Conservation (phyloP, 1,139 yeast genomes). For the Yamadazyma triangularis region DNA sequence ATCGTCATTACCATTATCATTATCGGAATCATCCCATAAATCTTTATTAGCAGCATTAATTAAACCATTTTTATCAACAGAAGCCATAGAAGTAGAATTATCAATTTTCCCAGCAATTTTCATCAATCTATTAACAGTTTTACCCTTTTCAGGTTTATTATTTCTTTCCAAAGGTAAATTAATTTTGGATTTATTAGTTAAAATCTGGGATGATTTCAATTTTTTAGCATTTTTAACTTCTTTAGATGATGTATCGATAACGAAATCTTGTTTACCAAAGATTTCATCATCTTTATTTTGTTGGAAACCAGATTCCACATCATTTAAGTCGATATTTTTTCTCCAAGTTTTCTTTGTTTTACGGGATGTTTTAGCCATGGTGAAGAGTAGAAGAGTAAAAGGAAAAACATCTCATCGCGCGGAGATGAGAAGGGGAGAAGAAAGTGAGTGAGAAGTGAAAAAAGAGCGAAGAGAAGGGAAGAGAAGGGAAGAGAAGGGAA, state of each 20-base stretch:
- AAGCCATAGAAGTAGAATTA: constrained; percentile 48
- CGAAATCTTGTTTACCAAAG: constrained; percentile 61
- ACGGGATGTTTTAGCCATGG: constrained; percentile 43
- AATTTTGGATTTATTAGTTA: constrained; percentile 73
- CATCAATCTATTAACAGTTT: constrained; percentile 66
- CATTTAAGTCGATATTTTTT: constrained; percentile 84
- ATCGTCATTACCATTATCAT: constrained; percentile 13
- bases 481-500: neutral
- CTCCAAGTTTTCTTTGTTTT: constrained; percentile 97
- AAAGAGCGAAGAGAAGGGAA: neutral
- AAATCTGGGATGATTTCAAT: constrained; percentile 70
- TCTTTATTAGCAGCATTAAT: constrained; percentile 51
- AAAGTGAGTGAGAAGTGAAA: neutral
- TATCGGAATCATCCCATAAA: constrained; percentile 56
- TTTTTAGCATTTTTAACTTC: constrained; percentile 27
- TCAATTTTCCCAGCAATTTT: constrained; percentile 81
- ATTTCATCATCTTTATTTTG: constrained; percentile 62
- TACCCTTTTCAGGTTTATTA: constrained; percentile 42
- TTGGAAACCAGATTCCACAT: constrained; percentile 68
- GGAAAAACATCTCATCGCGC: too few species aligned
- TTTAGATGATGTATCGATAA: constrained; percentile 52
- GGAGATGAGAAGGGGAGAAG: constrained; percentile 6
- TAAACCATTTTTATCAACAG: constrained; percentile 61
- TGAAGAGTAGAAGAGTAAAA: constrained; percentile 6
- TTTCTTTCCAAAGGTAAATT: constrained; percentile 39